Percentiles rank a stretch among this genome's conserved stretches.
These are phyloP conservation scores for Ophiostoma pallidulum DNA, from an alignment of 2,329 filamentous ascomycete genomes.

Conservation along the genomic window DNA sequence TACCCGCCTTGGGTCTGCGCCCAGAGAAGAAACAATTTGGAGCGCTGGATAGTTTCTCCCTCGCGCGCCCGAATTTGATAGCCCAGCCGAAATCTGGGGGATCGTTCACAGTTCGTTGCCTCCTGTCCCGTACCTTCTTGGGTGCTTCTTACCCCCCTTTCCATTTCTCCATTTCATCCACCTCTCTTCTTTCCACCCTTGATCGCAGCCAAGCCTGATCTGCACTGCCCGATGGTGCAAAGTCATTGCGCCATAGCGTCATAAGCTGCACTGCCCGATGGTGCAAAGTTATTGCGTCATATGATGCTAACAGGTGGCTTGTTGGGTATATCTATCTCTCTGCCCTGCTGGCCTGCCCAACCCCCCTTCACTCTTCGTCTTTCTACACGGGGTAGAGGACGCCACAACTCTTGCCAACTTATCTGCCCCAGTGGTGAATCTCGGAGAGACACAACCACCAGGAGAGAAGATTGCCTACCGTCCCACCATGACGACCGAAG, in stretches of 20 bases:
- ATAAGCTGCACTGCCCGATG: background rate
- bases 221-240: background rate
- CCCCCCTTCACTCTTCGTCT: background rate
- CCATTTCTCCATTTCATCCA: no score
- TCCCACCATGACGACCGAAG: slow-evolving; percentile 16
- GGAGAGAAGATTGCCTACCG: background rate
- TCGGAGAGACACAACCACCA: background rate
- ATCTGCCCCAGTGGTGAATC: background rate
- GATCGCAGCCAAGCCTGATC: background rate
- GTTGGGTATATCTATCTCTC: background rate
- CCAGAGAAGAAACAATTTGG: no score
- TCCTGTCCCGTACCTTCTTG: background rate
- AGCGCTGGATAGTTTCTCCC: no score
- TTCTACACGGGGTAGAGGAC: no score
- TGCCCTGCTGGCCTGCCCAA: no score
- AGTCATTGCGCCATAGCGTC: slow-evolving; percentile 9
- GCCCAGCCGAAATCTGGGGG: background rate
- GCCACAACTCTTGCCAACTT: background rate
- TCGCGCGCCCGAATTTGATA: background rate
- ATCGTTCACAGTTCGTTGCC: no score
- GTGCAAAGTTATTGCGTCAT: slow-evolving; percentile 6
- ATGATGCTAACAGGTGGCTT: no score
- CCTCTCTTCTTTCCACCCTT: background rate
- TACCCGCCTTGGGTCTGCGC: no score
- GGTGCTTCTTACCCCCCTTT: background rate